Conservation (phyloP, 2,329 filamentous ascomycete genomes). For the Diaporthe citri region DNA sequence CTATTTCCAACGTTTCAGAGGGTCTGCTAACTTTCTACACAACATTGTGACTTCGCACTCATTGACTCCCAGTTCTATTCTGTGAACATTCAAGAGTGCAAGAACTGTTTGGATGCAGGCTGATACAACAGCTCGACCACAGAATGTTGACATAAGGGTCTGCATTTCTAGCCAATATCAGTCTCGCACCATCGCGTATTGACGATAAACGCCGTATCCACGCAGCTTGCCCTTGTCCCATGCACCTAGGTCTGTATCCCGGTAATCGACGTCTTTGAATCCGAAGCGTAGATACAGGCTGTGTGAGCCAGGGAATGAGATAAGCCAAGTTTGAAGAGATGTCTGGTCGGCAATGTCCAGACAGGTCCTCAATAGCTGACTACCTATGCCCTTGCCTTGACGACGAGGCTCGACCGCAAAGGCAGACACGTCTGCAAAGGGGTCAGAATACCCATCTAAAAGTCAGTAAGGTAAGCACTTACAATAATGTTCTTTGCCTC, state of each 20-base stretch:
- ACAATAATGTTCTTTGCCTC: not conserved
- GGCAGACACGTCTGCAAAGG: not conserved
- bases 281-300: not conserved
- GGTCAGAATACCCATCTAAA: not conserved
- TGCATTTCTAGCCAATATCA: not conserved
- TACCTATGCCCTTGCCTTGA: not conserved
- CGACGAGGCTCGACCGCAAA: not conserved
- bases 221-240: slow-evolving; percentile 3
- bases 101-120: too few species aligned
- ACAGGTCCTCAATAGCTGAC: not conserved
- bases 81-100: too few species aligned
- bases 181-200: not conserved
- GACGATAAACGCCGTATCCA: not conserved
- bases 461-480: not conserved
- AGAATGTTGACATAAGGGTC: not conserved
- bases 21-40: too few species aligned
- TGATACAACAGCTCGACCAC: too few species aligned
- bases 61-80: too few species aligned
- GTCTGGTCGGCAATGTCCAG: not conserved
- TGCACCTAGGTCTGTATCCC: not conserved
- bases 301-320: not conserved
- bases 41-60: too few species aligned
- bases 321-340: not conserved
- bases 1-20: too few species aligned
- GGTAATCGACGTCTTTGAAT: not conserved